Conservation (phyloP, 345 rosid species). For the Pistacia atlantica region DNA sequence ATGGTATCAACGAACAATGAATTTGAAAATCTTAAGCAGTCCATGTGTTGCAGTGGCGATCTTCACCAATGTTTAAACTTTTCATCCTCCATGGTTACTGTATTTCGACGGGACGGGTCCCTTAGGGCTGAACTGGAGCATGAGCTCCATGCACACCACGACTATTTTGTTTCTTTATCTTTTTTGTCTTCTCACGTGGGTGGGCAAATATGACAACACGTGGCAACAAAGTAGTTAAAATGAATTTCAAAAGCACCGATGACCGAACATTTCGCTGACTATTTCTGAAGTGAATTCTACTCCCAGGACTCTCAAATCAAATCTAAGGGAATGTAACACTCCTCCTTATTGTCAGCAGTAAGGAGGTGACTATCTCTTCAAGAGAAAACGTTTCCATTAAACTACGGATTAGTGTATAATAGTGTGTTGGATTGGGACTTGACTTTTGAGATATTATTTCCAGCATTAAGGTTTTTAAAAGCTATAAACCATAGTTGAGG, state of each 20-base stretch:
- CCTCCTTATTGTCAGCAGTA: too few species aligned
- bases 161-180: neutral
- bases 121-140: too few species aligned
- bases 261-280: constrained; percentile 4
- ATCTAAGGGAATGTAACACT: too few species aligned
- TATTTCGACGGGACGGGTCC: neutral
- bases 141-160: neutral
- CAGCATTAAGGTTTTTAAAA: too few species aligned
- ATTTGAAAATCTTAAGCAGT: constrained; percentile 22
- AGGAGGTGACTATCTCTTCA: too few species aligned
- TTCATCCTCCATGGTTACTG: neutral
- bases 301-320: too few species aligned
- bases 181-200: neutral
- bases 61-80: neutral
- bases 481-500: too few species aligned
- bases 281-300: neutral
- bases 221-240: neutral
- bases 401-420: too few species aligned
- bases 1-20: constrained; percentile 14
- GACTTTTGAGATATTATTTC: too few species aligned
- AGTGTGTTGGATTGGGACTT: too few species aligned
- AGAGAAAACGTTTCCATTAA: too few species aligned
- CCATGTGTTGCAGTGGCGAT: constrained; percentile 21
- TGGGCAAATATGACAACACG: neutral
- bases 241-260: neutral